phyloP scores from a whole-genome alignment of 208 protist genomes.

The Trypanosoma melophagium region DNA sequence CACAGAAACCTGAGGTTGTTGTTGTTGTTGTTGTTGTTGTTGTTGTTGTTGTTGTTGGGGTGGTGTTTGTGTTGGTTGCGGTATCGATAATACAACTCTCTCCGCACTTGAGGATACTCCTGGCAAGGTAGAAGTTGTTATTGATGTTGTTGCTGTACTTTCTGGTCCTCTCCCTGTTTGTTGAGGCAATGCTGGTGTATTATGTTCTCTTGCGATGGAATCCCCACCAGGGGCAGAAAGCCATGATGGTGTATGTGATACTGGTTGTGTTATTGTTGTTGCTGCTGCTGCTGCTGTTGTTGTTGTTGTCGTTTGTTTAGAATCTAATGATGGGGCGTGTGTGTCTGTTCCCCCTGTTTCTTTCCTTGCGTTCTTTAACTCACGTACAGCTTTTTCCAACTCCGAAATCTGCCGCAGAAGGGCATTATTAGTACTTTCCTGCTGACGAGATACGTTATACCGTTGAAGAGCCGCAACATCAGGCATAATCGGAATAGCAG shows the following conservation, averaged over 20 bases:
- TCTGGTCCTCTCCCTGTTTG: too few species aligned
- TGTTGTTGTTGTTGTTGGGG: conserved; percentile 8
- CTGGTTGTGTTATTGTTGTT: not conserved
- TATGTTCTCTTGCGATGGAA: not conserved
- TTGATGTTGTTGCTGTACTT: too few species aligned
- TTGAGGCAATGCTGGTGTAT: too few species aligned
- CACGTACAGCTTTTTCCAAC: conserved; percentile 56
- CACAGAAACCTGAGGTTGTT: too few species aligned
- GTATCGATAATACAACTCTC: conserved; percentile 1
- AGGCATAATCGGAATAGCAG: conserved; percentile 68
- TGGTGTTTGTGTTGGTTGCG: conserved; percentile 12
- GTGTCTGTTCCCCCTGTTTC: not conserved
- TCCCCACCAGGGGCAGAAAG: conserved; percentile 7
- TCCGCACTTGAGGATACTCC: too few species aligned
- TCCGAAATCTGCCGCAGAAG: conserved; percentile 64
- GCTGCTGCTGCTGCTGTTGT: not conserved
- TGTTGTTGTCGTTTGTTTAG: not conserved
- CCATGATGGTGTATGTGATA: conserved; percentile 18
- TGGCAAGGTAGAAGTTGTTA: too few species aligned
- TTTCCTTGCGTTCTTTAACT: conserved; percentile 31
- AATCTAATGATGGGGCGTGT: not conserved
- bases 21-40: not conserved
- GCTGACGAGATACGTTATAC: conserved; percentile 76
- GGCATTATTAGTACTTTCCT: conserved; percentile 58
- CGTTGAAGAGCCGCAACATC: conserved; percentile 65